These are phyloP conservation scores for Rhizophagus clarus DNA, from an alignment of 192 early-diverging fungal species.

Conservation along the genomic window DNA sequence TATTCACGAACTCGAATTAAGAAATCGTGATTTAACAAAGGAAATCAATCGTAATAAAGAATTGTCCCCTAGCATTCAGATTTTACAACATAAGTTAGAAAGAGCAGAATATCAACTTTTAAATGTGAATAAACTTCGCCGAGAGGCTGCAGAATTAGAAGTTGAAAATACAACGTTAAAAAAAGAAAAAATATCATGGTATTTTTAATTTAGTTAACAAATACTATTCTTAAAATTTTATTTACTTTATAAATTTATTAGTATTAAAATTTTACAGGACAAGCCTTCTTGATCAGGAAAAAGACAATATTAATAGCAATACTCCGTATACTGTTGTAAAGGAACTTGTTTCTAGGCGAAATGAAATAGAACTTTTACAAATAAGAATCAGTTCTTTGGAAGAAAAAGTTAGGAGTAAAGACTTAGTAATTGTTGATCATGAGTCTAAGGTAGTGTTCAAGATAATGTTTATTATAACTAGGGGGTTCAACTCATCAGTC, in stretches of 20 bases:
- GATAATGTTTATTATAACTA: too few species aligned
- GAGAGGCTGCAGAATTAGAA: constrained; percentile 15
- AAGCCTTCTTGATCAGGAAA: background rate
- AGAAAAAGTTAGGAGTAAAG: constrained; percentile 11
- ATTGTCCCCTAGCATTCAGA: constrained; percentile 19
- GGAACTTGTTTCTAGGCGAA: background rate
- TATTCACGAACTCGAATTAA: background rate
- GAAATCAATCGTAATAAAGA: background rate
- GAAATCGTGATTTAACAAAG: background rate
- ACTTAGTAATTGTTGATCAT: background rate
- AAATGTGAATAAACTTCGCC: background rate
- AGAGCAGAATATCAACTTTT: background rate
- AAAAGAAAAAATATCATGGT: constrained; percentile 25
- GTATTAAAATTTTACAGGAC: background rate
- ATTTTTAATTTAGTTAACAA: background rate
- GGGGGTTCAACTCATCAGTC: background rate
- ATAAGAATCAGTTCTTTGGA: background rate
- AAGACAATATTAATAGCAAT: background rate
- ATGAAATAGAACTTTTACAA: constrained; percentile 13
- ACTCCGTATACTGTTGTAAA: constrained; percentile 18
- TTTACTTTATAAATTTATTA: background rate
- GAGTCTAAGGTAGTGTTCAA: constrained; percentile 12
- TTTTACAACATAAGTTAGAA: background rate
- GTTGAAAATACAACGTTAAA: constrained; percentile 17
- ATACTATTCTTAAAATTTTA: background rate